These are phyloP conservation scores for Diaporthe sp. DNA, from an alignment of 2,329 filamentous ascomycete genomes.

Conservation along the genomic window DNA sequence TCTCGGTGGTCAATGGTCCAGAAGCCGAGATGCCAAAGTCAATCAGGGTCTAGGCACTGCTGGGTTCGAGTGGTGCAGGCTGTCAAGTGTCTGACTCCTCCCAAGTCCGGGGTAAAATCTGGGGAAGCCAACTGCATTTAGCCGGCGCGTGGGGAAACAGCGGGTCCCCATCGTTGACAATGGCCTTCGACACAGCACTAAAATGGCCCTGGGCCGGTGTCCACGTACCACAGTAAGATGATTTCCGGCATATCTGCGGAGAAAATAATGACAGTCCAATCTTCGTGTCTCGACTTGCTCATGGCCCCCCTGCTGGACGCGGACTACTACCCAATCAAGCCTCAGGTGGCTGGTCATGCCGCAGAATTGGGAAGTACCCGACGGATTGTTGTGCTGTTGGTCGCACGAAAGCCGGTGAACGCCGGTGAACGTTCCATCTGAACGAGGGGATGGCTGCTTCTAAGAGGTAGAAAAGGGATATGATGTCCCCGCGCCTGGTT, in stretches of 20 bases:
- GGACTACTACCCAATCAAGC: constrained; percentile 25
- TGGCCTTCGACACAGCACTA: background rate
- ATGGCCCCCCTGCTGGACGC: background rate
- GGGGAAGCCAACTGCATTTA: constrained; percentile 2
- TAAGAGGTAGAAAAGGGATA: background rate
- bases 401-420: background rate
- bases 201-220: background rate
- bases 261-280: background rate
- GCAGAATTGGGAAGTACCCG: background rate
- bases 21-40: constrained; percentile 15
- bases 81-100: constrained; percentile 1
- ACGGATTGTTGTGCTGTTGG: background rate
- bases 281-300: background rate
- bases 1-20: constrained; percentile 17
- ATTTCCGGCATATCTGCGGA: constrained; percentile 15
- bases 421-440: constrained; percentile 6
- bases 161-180: background rate
- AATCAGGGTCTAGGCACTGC: constrained; percentile 13
- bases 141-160: background rate
- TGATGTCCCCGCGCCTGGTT: background rate
- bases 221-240: background rate
- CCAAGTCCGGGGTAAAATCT: constrained; percentile 24
- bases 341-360: constrained; percentile 18
- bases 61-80: background rate
- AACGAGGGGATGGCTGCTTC: constrained; percentile 8